phyloP scores from a whole-genome alignment of 768 basidiomycete genomes.

The Mycena epipterygia region DNA sequence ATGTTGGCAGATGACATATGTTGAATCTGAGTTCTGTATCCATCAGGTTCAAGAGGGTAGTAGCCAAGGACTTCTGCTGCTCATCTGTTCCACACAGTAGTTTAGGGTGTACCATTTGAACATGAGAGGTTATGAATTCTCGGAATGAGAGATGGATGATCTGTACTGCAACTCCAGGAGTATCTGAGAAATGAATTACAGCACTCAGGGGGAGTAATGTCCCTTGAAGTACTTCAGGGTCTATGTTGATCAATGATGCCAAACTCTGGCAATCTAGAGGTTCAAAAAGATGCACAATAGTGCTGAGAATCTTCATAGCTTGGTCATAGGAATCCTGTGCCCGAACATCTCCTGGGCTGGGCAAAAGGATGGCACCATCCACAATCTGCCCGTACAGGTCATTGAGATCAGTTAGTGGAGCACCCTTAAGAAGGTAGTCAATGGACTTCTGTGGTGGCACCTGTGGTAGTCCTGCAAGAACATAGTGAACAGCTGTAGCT shows the following conservation, averaged over 20 bases:
- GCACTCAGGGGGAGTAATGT: neutral
- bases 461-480: neutral
- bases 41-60: neutral
- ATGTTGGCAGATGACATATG: neutral
- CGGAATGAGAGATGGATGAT: conserved; percentile 1
- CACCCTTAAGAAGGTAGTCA: neutral
- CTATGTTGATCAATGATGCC: neutral
- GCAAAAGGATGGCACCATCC: neutral
- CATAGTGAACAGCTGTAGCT: neutral
- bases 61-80: neutral
- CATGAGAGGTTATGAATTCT: neutral
- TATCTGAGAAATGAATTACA: neutral
- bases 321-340: neutral
- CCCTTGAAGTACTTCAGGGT: neutral
- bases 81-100: neutral
- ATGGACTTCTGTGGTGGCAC: neutral
- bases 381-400: neutral
- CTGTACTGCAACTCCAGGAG: neutral
- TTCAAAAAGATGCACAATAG: neutral
- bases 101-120: neutral
- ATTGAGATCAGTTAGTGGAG: neutral
- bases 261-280: neutral
- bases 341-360: neutral
- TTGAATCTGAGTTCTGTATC: neutral
- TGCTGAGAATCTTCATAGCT: neutral